Evolutionary conservation across 257 asterid species (phyloP), one percentile per base, ranked within the genome.

Genomic region (Scutellaria minor): DNA sequence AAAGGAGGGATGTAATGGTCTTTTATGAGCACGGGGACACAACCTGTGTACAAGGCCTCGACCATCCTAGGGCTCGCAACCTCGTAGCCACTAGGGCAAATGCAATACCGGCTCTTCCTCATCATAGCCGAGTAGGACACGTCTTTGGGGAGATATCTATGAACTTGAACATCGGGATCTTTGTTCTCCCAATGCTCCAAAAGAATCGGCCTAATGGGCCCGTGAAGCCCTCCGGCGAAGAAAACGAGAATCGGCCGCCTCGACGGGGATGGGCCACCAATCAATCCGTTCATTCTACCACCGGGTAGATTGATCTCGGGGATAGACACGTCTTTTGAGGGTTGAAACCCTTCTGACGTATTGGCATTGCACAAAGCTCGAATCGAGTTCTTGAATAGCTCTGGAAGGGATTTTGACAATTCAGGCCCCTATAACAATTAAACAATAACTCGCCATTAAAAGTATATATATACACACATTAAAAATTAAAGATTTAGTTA

Each of bases 51-150:
- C 2, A 89, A 73, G 14, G 90, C 91, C 41, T 89, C 96, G 50
- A 86, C 97, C 96, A 87, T 89, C 41, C 96, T 83, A 3, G 96
- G 97, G 75, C 96, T 91, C 0, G 96, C 97, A 0, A 89, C 96
- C 55, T 91, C 96, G 3, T 89, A 89, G 4, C 96, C 95, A 14
- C 96, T 92, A 0, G 97, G 96, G 56, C 97, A 92, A 31, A 92
- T 79, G 83, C 98, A 92, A 40, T 66, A 92, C 86, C 53, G 83
- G 78, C 94, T 88, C 77, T 83, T 88, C 68, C 94, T 80, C 82
- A 92, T 74, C 89, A 82, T 85, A 2, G 73, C 88, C 1, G 82
- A 70, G 9, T 90, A 92, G 0, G 96, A 86, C 1, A 88, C 80
- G 0, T 75, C 82, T 39, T 90, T 84, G 0, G 96, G 96, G 64